Base-by-base conservation (phyloP, 2,329 filamentous ascomycete genomes). In the Fusarium sp. region DNA sequence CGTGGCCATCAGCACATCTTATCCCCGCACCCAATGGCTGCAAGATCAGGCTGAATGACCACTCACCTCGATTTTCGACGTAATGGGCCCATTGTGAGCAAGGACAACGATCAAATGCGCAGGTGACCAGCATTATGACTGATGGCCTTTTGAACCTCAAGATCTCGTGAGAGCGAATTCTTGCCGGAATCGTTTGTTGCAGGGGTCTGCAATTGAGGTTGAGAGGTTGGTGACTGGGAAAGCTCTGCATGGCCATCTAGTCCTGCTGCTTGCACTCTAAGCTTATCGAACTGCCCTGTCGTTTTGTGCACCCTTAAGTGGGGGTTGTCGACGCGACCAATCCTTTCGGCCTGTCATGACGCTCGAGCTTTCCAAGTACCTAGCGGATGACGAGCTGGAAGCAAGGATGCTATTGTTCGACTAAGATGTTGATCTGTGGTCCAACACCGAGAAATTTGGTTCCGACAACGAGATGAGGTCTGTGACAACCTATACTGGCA, bases 11-110 rank as follows among this genome's bases (percentile, higher is more conserved):
- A 42, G 27, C 56, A 38, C 53, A 59, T 33, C 45, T 49, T 53
- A 35, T 71, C 65, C 64, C 69, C 54, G 66, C 69, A 62, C 54
- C 35, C 45, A 63, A 26, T 63, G 32, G 38, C 48, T 65, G 27
- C 64, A 65, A 69, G 35, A 72, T 72, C 69, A 56, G 69, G 56
- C 60, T 71, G 64, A 62, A 72, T 59, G 40, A 40, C 41, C 60
- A 48, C 49, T 69, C 37, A 23, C 46, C 42, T 42, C 45, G 37
- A 35, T 48, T 38, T 35, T 68, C 35, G 27, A 26, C 20, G 17
- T 45, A 44, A 71, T 64, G 18, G 38, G 37, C 54, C 45, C 53
- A 49, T 52, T 41, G 30, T 26, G 41, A 32, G n/a, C 18, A 41
- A 42, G 32, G 50, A 23, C 48, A 49, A 27, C 48, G 49, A 38